A percentile compares a stretch with the other conserved stretches of the same genome.
Conservation (phyloP, 345 rosid genomes). For the Camelina neglecta region DNA sequence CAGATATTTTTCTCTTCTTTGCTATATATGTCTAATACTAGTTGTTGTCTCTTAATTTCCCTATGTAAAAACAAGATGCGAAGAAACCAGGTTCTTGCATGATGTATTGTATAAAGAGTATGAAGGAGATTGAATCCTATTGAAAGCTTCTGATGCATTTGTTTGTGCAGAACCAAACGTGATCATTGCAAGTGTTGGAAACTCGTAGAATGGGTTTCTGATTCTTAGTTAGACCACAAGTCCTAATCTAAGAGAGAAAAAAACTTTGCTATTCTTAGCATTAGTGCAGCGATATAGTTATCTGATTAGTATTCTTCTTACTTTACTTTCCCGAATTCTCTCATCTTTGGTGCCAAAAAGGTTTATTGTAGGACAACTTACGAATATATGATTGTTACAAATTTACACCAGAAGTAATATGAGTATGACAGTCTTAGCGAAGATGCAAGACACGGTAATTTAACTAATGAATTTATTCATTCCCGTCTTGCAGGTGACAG, state of each 20-base stretch:
- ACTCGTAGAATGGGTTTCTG: conserved; percentile 24
- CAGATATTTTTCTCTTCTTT: not conserved
- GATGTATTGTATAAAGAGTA: not conserved
- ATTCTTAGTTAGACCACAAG: conserved; percentile 38
- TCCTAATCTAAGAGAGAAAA: conserved; percentile 3
- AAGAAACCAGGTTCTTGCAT: conserved; percentile 1
- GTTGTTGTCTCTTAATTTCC: not conserved
- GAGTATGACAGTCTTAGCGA: too few species aligned
- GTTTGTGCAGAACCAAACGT: conserved; percentile 32
- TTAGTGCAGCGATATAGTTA: not conserved
- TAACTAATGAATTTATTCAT: too few species aligned
- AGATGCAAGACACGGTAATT: too few species aligned
- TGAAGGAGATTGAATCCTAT: not conserved
- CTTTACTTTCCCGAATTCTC: too few species aligned
- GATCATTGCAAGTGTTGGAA: conserved; percentile 28
- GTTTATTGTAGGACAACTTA: too few species aligned
- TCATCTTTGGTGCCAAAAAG: too few species aligned
- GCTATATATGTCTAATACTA: not conserved
- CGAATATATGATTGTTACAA: too few species aligned
- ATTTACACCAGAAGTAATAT: too few species aligned
- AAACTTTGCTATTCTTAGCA: conserved; percentile 32
- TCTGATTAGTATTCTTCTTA: not conserved
- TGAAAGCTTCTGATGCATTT: conserved; percentile 29
- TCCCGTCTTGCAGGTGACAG: too few species aligned
- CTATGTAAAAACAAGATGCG: not conserved